A percentile compares a stretch with the other conserved stretches of the same genome.
Conservation (phyloP, 768 basidiomycete genomes). For the Suillus bovinus region DNA sequence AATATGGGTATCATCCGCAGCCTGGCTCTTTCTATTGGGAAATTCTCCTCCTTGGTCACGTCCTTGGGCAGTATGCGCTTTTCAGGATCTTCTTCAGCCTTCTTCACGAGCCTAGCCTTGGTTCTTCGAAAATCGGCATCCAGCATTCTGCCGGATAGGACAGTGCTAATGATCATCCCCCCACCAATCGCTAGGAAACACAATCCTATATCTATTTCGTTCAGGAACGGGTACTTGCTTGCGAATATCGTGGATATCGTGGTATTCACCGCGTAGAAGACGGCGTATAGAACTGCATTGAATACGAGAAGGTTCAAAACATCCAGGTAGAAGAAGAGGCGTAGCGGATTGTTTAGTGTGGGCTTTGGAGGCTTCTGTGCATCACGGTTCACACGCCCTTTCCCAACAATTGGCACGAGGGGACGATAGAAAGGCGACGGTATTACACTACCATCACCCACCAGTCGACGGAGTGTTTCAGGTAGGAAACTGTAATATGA, state of each 20-base stretch:
- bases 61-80: slow-evolving; percentile 20
- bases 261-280: slow-evolving; percentile 49
- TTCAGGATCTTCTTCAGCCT: slow-evolving; percentile 23
- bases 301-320: slow-evolving; percentile 42
- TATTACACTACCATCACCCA: slow-evolving; percentile 31
- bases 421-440: slow-evolving; percentile 29
- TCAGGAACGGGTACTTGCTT: slow-evolving; percentile 48
- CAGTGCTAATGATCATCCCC: slow-evolving; percentile 64
- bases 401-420: slow-evolving; percentile 26
- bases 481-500: slow-evolving; percentile 33
- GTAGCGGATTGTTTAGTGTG: slow-evolving; percentile 39
- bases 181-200: slow-evolving; percentile 78
- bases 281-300: slow-evolving; percentile 54
- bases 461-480: slow-evolving; percentile 23
- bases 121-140: slow-evolving; percentile 63
- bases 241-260: slow-evolving; percentile 53
- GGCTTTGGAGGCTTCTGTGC: slow-evolving; percentile 10
- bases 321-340: slow-evolving; percentile 39
- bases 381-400: slow-evolving; percentile 17
- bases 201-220: slow-evolving; percentile 59
- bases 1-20: slow-evolving; percentile 47
- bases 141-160: slow-evolving; percentile 59
- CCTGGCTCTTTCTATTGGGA: slow-evolving; percentile 64
- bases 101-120: slow-evolving; percentile 21
- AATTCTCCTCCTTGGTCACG: slow-evolving; percentile 36